Base-by-base conservation (phyloP, 2,329 filamentous ascomycete genomes). In the Elsinoe perseae region DNA sequence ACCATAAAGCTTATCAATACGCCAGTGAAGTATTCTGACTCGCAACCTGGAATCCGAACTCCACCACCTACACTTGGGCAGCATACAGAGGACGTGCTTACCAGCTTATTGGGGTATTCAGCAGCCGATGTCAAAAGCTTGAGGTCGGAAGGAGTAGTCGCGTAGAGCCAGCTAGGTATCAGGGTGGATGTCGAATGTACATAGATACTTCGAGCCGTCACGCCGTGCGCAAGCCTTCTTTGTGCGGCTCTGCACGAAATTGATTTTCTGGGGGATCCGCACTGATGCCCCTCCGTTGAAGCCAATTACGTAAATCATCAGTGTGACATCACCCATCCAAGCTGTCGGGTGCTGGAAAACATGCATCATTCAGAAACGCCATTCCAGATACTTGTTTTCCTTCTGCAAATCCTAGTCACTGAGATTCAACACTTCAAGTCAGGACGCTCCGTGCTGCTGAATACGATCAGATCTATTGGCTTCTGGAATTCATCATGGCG, bases 21-120 rank as follows among this genome's bases (percentile, higher is more conserved):
- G 0, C 93, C 93, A 0, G 85, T 98, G 58, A 98, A 98, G 70
- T 95, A 90, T 70, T 95, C 90, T 4, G 83, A 91, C 62, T 87
- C 86, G 23, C 83, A 80, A 62, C 89, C 91, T 0, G 80, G 82
- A 2, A 83, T 95, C 36, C 79, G 92, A 30, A 85, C 77, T 2
- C 81, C 87, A 23, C 93, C 93, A 16, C 93, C 93, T 1, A 87
- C 85, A 6, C 73, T 98, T 30, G 93, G 91, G 0, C 83, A 95
- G 72, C 89, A 95, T 70, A 95, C 90, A 0, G 77, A 89, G 62
- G 87, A 93, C 69, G 78, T 95, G 4, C 70, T 95, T 57, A 68
- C 70, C 18, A 78, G 80, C 21, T 67, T 89, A 20, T 71, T 93
- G 16, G 82, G 83, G 0, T 74, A 88, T 62, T 75, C 72, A 14